Evolutionary conservation across 306 rosid species (phyloP), one percentile per base, ranked within the genome.

Genomic region (Ammopiptanthus mongolicus): DNA sequence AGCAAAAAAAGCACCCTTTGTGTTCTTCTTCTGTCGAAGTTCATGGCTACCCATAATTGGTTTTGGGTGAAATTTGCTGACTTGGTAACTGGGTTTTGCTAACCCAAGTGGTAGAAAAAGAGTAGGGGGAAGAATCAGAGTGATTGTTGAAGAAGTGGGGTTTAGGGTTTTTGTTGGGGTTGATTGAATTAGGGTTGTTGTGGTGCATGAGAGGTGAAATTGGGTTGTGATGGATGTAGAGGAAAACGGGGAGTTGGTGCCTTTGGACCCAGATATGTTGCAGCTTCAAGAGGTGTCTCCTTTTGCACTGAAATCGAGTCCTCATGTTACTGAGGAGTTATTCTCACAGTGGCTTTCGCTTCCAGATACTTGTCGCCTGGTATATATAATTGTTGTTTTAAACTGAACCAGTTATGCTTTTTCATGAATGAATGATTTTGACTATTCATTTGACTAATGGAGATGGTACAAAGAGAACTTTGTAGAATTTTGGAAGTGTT

Each of bases 291-390:
- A 91, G 71, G 79, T 91, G 78, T 88, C 97, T 33, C 73, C 92
- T 58, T 51, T 71, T 34, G 87, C 87, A n/a, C 72, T 91, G 48
- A 88, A 91, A 85, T 39, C 87, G 39, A 85, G 75, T 80, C 91
- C 90, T 42, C 56, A 47, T 75, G 84, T 88, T 65, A 89, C 88
- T n/a, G 97, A 88, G 77, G 90, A 91, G 77, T 82, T 91, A 66
- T 91, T 82, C 53, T 69, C 86, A 34, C 97, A 87, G 85, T 91
- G 97, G 97, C 97, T 91, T 77, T 88, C 93, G 11, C 93, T 88
- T 41, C 91, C 94, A 2, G 90, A 91, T 56, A 91, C 97, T 56
- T 75, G 82, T 50, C 87, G 94, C 73, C 78, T 91, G 97, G 97
- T 91, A 88, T 82, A 42, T 83, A 79, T 64, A 1, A 2, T 51